Evolutionary conservation across 306 rosid genomes (phyloP), one percentile per base, ranked within the genome.

Genomic region (Leucaena leucocephala): DNA sequence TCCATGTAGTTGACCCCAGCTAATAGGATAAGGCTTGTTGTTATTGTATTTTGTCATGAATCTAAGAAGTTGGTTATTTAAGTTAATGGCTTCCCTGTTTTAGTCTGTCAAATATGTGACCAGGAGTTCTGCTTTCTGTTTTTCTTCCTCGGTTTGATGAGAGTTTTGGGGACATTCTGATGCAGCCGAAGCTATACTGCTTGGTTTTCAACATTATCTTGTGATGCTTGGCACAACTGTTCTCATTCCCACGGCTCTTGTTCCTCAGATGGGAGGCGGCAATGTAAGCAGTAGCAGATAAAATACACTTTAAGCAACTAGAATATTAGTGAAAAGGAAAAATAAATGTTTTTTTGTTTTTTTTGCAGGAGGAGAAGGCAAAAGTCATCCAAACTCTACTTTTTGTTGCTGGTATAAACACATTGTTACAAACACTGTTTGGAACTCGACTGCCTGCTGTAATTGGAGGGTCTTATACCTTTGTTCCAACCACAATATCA

Each of bases 201-300:
- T 96, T 82, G 99, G 99, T 68, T 96, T 93, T 80, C 99, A 96
- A 84, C 99, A 96, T 86, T 96, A 96, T 88, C 75, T 96, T 73
- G 99, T 96, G 91, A 96, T 96, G 99, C 91, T 96, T 38, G 98
- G 99, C 38, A 96, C 99, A 19, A 74, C 94, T 9, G 99, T 96
- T 82, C 90, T 96, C 76, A 96, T 96, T 85, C 98, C 99, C 48
- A 86, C 93, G 72, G 88, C 96, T 83, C 94, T 96, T 77, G 99
- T 96, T 85, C 99, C 99, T 61, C 99, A 96, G 82, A 96, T 96
- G 99, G 99, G 99, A 76, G 98, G 99, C 81, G 98, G 99, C 90
- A 89, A 93, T 82, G 99, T 96, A 89, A 91, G 98, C 62, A 74
- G 68, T 76, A 42, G 5, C 21, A 59, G 45, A 38, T 74, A 46